Evolutionary conservation across 257 asterid species (phyloP), one percentile per base, ranked within the genome.

Genomic region (Leonotis leonurus): DNA sequence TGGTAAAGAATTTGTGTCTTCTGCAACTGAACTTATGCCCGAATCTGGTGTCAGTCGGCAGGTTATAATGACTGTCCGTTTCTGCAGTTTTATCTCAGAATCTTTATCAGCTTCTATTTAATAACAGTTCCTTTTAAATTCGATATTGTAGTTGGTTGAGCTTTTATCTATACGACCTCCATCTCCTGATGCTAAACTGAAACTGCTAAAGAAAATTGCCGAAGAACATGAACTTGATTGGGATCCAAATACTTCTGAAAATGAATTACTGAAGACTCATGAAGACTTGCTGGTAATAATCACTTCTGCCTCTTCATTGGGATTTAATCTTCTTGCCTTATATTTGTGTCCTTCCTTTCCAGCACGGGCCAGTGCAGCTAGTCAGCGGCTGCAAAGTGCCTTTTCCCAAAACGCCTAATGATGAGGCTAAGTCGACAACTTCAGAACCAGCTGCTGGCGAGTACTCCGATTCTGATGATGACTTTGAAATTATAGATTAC

Each of bases 11-110:
- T 93, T 89, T 5, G 90, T 89, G 21, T 8, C 81, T 45, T 80
- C 95, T 52, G 97, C 99, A 65, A 75, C 94, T 16, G 99, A 89
- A 76, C 95, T 93, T 66, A 72, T 70, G 89, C 96, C 99, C 0
- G 99, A 85, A 52, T 89, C 90, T 70, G 97, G 99, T 41, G 97
- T 93, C 77, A 93, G 87, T 71, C 89, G 96, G 6, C 95, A 93
- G 99, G 99, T 93, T 61, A 35, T 36, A 40, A 8, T 21, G n/a
- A 20, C 10, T 62, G 5, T 24, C 25, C 46, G 60, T 33, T 43
- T 45, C 12, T 50, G 10, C 24, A 22, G 4, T 56, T 29, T 60
- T 27, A 18, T 56, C 39, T 29, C 41, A 27, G 54, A 5, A 27
- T 21, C 65, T 53, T 40, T 54, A 59, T 59, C 75, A 65, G 5